These are phyloP conservation scores for Tolypocladium ovalisporum DNA, from an alignment of 2,329 filamentous ascomycete species.

Conservation along the genomic window DNA sequence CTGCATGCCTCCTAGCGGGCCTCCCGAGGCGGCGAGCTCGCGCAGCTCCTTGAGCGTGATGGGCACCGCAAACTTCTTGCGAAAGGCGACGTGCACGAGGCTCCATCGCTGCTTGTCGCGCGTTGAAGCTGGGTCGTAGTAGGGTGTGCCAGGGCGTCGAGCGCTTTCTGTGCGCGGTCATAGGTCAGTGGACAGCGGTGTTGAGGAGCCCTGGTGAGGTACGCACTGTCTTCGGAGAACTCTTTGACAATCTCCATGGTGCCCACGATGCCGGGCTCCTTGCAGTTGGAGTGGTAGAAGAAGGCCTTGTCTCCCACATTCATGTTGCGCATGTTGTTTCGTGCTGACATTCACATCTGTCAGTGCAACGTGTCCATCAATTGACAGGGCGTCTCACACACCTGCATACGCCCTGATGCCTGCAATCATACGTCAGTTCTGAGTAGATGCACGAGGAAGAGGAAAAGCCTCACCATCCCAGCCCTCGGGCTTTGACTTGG, in stretches of 20 bases:
- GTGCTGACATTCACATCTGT: constrained; percentile 34
- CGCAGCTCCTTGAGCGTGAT: constrained; percentile 65
- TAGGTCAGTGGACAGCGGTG: background rate
- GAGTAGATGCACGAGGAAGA: background rate
- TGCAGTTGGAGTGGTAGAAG: constrained; percentile 95
- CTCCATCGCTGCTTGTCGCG: constrained; percentile 56
- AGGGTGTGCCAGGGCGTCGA: constrained; percentile 39
- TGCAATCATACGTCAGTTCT: constrained; percentile 6
- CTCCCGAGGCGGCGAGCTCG: constrained; percentile 42
- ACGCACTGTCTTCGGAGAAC: constrained; percentile 65
- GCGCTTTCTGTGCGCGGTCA: constrained; percentile 15
- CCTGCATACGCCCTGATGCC: constrained; percentile 40
- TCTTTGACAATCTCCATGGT: constrained; percentile 84
- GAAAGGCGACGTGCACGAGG: constrained; percentile 79
- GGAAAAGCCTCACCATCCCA: constrained; percentile 64
- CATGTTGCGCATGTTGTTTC: constrained; percentile 88
- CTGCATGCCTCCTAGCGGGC: constrained; percentile 64
- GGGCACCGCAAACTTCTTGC: constrained; percentile 64
- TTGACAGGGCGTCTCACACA: constrained; percentile 10
- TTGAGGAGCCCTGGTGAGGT: background rate
- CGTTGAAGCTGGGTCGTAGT: constrained; percentile 71
- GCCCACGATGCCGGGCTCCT: constrained; percentile 76
- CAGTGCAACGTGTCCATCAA: background rate
- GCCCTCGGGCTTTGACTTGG: constrained; percentile 64
- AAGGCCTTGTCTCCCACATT: constrained; percentile 85